Evolutionary conservation across 1,284 basidiomycete species (phyloP).

Genomic region (Inonotus hispidus): DNA sequence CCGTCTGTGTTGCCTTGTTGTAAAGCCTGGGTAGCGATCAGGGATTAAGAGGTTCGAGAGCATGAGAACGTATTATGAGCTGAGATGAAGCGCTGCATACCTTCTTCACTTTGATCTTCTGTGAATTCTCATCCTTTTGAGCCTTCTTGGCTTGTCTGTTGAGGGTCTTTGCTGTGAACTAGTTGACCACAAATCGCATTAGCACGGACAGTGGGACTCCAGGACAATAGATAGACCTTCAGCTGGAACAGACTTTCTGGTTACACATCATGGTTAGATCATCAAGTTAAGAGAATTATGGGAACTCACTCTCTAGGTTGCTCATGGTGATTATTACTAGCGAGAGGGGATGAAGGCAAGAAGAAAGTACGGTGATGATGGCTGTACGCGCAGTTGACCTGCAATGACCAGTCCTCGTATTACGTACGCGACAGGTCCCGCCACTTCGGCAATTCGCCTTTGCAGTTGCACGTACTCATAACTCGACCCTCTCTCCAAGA

Average conservation of each 20-base stretch:
- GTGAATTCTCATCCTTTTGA: constrained; percentile 83
- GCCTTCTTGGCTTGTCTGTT: constrained; percentile 93
- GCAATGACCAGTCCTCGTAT: not conserved
- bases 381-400: not conserved
- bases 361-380: not conserved
- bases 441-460: not conserved
- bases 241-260: constrained; percentile 93
- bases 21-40: constrained; percentile 61
- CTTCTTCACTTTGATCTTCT: constrained; percentile 90
- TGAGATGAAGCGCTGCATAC: constrained; percentile 34
- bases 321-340: constrained; percentile 53
- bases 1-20: constrained; percentile 97
- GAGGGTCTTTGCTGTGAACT: constrained; percentile 96
- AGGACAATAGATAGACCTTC: constrained; percentile 53
- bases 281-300: not conserved
- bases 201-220: constrained; percentile 16
- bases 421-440: not conserved
- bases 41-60: not conserved
- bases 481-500: not conserved
- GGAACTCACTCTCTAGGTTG: constrained; percentile 78
- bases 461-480: not conserved
- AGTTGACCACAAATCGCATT: constrained; percentile 13
- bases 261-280: constrained; percentile 25
- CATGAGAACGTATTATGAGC: not conserved
- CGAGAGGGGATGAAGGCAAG: not conserved